Evolutionary conservation across 345 rosid genomes (phyloP), one percentile per base, ranked within the genome.

Genomic region (Rhizophora apiculata): DNA sequence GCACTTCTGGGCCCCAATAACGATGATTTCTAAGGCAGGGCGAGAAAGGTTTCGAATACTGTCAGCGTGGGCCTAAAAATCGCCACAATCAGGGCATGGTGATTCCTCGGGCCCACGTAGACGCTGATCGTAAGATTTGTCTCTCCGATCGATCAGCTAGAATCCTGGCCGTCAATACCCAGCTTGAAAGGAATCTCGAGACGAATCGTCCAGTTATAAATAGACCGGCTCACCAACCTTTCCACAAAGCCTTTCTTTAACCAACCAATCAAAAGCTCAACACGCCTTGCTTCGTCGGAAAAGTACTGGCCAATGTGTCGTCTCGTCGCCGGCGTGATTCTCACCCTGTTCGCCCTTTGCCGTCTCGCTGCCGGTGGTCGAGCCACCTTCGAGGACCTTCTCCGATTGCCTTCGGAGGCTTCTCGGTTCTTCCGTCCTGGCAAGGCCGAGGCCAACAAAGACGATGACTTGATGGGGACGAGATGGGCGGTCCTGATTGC

Each of bases 401-500:
- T 92, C 72, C 79, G 74, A 74, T 80, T 92, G 58, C 96, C 99
- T 3, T 86, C 96, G 9, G 88, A 87, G 51, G 86, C 89, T 58
- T 76, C 87, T 9, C 84, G 73, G 24, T 89, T 88, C 78, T 88
- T 89, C 74, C 85, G 81, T 29, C 74, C 75, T 6, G 74, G 67
- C 34, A 59, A 13, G 16, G 56, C 31, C 51, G 55, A 27, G 6
- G 53, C 30, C 31, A 49, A 26, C 58, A 74, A 39, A 4, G 86
- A 49, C 6, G 80, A 76, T 53, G 93, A 82, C 20, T 75, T 83
- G 2, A 30, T 75, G 13, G 97, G 98, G 60, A 96, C 97, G 1
- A 81, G 91, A 81, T 95, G 99, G 99, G 99, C 98, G 60, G 89
- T 96, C 61, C 82, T 96, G 59, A 86, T 89, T 63, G 99, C 98